Base-by-base conservation (phyloP, 208 protist genomes). In the Leptomonas seymouri region DNA sequence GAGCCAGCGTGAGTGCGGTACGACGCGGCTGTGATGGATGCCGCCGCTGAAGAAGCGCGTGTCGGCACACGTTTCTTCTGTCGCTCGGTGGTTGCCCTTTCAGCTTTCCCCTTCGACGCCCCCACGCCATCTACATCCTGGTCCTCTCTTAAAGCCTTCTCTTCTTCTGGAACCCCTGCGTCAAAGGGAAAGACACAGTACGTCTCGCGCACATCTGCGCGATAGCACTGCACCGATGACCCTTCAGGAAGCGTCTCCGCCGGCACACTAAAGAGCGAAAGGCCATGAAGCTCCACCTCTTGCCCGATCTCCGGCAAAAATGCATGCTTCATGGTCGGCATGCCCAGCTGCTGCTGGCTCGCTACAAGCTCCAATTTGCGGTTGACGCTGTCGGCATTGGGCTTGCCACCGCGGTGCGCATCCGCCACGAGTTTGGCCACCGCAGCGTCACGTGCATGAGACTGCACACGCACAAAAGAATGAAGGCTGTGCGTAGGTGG, bases 261-360 rank as follows among this genome's bases (percentile, higher is more conserved):
- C 39, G 75, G 80, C 14, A 81, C 62, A 46, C 72, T 75, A 44
- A 94, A 84, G 49, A 94, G 72, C 28, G 82, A 88, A 21, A 93
- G 53, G 0, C 70, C 80, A 23, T 84, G 44, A 73, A 90, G 77
- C n/a, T 80, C 59, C 28, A 85, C 60, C 51, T 93, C 82, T 55
- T 77, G 75, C 8, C 60, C 72, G 41, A 82, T 61, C 57, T 91
- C 76, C 21, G 80, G 70, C 6, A 74, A 51, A 57, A 87, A 86
- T 2, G 76, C 79, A 58, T 91, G 84, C 36, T 80, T 63, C 50
- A 91, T 73, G 2, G 83, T 76, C n/a, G 71, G 67, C 28, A 94
- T 67, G 8, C 86, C 86, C 23, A 91, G 72, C 73, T 92, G 89
- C 63, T 94, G 82, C 25, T 76, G 49, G 6, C 50, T 51, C 1